Conservation (phyloP, 352 stramenopile genomes). For the Globisporangium canariense region DNA sequence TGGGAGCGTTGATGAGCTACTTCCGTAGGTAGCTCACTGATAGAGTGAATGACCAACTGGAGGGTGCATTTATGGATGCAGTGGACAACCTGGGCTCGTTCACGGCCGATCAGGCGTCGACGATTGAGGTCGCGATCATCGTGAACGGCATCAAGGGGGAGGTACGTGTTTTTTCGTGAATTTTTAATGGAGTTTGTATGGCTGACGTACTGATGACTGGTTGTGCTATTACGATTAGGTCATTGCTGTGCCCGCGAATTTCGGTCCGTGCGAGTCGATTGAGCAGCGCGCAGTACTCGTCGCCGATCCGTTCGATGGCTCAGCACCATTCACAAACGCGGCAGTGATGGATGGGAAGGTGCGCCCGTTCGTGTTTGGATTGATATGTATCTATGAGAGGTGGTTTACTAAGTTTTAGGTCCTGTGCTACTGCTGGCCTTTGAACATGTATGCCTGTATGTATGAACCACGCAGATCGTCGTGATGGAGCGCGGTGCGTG, state of each 20-base stretch:
- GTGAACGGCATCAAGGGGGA: slow-evolving; percentile 76
- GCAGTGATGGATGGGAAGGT: slow-evolving; percentile 46
- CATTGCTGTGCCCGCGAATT: slow-evolving; percentile 67
- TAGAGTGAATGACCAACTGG: neutral
- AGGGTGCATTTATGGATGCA: slow-evolving; percentile 16
- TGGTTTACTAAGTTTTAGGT: too few species aligned
- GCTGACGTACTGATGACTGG: neutral
- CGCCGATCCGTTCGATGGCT: slow-evolving; percentile 60
- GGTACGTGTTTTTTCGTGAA: slow-evolving; percentile 23
- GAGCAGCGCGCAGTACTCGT: slow-evolving; percentile 34
- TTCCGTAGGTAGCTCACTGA: too few species aligned
- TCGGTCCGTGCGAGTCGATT: slow-evolving; percentile 69
- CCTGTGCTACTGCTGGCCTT: too few species aligned
- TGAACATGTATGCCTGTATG: neutral
- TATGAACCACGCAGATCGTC: slow-evolving; percentile 36
- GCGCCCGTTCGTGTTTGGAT: too few species aligned
- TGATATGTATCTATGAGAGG: neutral
- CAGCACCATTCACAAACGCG: slow-evolving; percentile 37
- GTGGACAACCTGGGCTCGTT: slow-evolving; percentile 63
- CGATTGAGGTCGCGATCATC: slow-evolving; percentile 59
- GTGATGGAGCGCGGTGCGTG: slow-evolving; percentile 68
- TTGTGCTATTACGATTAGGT: slow-evolving; percentile 29
- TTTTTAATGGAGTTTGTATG: neutral
- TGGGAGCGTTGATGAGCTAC: slow-evolving; percentile 5
- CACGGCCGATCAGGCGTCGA: slow-evolving; percentile 63